Base-by-base conservation (phyloP, 2,329 filamentous ascomycete species). In the Arthrinium phaeospermum region DNA sequence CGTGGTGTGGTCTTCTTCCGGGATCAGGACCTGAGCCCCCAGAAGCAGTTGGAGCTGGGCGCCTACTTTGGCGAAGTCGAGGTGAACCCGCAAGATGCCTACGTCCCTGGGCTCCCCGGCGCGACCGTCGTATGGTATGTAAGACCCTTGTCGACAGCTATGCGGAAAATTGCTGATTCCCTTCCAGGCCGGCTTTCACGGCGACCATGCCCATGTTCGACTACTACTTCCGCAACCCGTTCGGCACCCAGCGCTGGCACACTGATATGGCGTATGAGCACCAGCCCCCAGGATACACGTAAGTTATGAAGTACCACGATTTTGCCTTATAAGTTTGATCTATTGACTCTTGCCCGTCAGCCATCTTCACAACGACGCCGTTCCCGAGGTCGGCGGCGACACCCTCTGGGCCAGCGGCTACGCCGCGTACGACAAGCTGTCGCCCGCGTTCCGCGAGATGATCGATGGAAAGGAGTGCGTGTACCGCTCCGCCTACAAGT, bases 1-100 rank as follows among this genome's bases (percentile, higher is more conserved):
- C 64, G 71, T 30, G 71, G 71, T 8, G 71, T 72, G 10, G 71
- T 72, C 24, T 72, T 72, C 69, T 71, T 72, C 57, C 71, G 71
- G 37, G 71, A 71, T 46, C 71, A 72, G 61, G 64, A 69, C 44
- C 44, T 72, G 37, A 71, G 57, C 37, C 70, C 71, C 6, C 69
- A 72, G 27, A 69, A 69, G 64, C 71, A 72, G 61, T 41, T 72
- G 22, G 64, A 72, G 19, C 71, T 72, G 67, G 67, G 67, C 19
- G 67, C 41, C 24, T 68, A 68, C 67, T 68, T 68, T 30, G 67
- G 67, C 24, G 67, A 68, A 30, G 67, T 68, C 24, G 67, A 68
- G 41, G 67, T 68, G 67, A 68, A 68, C 14, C 67, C 67, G 12
- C 67, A 68, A 68, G 67, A 68, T 68, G 67, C 67, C 30, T 68